phyloP scores from a whole-genome alignment of 352 stramenopile genomes.

The Phytopythium cucurbitacearum region DNA sequence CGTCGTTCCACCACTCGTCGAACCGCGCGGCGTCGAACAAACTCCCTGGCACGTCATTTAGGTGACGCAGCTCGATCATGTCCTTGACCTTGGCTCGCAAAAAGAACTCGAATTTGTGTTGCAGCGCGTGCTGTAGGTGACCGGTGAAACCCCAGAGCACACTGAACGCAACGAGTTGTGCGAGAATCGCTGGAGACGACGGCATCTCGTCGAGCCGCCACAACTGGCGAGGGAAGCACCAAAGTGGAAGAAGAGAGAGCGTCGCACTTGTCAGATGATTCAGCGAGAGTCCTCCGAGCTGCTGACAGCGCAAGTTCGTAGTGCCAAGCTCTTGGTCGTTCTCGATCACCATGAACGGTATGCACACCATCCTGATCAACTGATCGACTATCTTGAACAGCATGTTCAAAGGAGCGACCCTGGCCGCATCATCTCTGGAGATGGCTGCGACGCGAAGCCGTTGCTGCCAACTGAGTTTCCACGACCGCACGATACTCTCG shows the following conservation, averaged over 20 bases:
- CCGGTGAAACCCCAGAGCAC: slow-evolving; percentile 46
- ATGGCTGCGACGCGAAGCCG: slow-evolving; percentile 1
- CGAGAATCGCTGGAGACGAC: slow-evolving; percentile 8
- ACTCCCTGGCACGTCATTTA: slow-evolving; percentile 20
- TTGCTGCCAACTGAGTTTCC: slow-evolving; percentile 12
- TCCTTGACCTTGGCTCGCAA: slow-evolving; percentile 36
- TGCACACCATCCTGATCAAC: slow-evolving; percentile 23
- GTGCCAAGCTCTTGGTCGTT: neutral
- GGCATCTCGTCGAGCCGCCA: slow-evolving; percentile 25
- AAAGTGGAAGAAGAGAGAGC: slow-evolving; percentile 24
- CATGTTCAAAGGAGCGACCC: slow-evolving; percentile 1
- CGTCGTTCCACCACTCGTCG: slow-evolving; percentile 31
- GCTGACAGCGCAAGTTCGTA: neutral
- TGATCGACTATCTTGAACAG: slow-evolving; percentile 25
- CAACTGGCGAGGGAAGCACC: slow-evolving; percentile 34
- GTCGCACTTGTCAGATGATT: slow-evolving; percentile 33
- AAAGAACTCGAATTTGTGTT: slow-evolving; percentile 46
- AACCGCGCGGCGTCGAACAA: slow-evolving; percentile 37
- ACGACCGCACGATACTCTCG: slow-evolving; percentile 15
- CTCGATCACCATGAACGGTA: slow-evolving; percentile 24
- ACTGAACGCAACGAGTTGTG: slow-evolving; percentile 35
- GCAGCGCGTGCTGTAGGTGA: slow-evolving; percentile 29
- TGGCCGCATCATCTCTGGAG: too few relatives aligned
- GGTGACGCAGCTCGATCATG: slow-evolving; percentile 23
- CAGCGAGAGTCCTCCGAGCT: slow-evolving; percentile 34